Evolutionary conservation across 805 yeast species (phyloP).

Genomic region (Brettanomyces bruxellensis): DNA sequence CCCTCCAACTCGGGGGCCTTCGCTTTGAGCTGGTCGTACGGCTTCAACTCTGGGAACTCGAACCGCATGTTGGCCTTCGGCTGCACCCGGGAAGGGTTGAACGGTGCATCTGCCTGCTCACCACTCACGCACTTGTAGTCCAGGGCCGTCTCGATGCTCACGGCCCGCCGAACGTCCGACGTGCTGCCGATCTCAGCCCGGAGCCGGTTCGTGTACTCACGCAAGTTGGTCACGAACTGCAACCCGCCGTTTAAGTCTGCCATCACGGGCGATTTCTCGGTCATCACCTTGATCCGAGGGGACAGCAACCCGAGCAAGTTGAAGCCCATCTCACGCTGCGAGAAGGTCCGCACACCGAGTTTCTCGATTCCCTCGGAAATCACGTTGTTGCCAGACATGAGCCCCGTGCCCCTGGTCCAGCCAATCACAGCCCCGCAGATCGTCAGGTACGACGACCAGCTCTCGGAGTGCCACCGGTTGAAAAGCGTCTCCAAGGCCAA

Average conservation of each 20-base stretch:
- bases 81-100: constrained; percentile 64
- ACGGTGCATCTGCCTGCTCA: constrained; percentile 79
- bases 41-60: constrained; percentile 82
- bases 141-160: constrained; percentile 83
- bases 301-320: constrained; percentile 90
- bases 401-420: constrained; percentile 99
- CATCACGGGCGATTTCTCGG: constrained; percentile 91
- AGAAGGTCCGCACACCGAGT: constrained; percentile 94
- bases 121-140: constrained; percentile 85
- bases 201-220: constrained; percentile 72
- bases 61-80: constrained; percentile 95
- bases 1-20: constrained; percentile 75
- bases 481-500: constrained; percentile 89
- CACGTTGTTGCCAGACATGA: constrained; percentile 94
- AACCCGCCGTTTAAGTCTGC: constrained; percentile 99
- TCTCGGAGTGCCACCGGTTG: constrained; percentile 98
- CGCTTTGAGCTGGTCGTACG: constrained; percentile 63
- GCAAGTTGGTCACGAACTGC: constrained; percentile 85
- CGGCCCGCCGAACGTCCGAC: constrained; percentile 91
- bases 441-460: constrained; percentile 91
- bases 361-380: constrained; percentile 97
- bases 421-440: constrained; percentile 98
- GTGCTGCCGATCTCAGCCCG: constrained; percentile 72
- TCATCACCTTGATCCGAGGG: constrained; percentile 72
- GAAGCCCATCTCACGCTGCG: constrained; percentile 99